These are phyloP conservation scores for Penicillium robsamsonii DNA, from an alignment of 495 filamentous ascomycete genomes.

Conservation along the genomic window DNA sequence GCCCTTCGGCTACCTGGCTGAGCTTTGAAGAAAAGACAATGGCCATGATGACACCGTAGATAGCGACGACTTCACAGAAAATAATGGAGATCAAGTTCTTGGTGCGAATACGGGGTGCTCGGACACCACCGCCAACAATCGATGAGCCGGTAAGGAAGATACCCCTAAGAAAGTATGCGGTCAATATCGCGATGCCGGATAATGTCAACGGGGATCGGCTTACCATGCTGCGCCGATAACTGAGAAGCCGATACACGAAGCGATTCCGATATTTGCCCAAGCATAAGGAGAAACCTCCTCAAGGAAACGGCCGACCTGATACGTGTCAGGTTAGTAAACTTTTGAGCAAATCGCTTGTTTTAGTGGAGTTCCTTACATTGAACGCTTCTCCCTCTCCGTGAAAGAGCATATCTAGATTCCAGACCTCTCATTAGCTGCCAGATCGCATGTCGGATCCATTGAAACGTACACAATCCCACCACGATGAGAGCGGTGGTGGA, in stretches of 20 bases:
- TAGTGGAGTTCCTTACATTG: slow-evolving; percentile 63
- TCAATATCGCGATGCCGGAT: slow-evolving; percentile 23
- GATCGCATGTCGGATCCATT: slow-evolving; percentile 7
- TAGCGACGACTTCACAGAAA: slow-evolving; percentile 99
- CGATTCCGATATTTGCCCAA: slow-evolving; percentile 89
- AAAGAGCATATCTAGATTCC: slow-evolving; percentile 85
- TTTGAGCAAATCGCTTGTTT: not conserved
- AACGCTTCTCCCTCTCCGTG: slow-evolving; percentile 93
- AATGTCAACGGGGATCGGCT: slow-evolving; percentile 14
- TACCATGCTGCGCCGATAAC: slow-evolving; percentile 98
- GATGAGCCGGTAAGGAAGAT: slow-evolving; percentile 99
- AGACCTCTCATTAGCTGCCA: slow-evolving; percentile 37
- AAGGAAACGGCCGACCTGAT: slow-evolving; percentile 87
- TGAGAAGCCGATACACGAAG: slow-evolving; percentile 90
- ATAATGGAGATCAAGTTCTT: slow-evolving; percentile 99
- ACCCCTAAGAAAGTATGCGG: slow-evolving; percentile 61
- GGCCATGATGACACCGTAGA: slow-evolving; percentile 99
- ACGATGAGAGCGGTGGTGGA: slow-evolving; percentile 70
- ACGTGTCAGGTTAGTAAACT: slow-evolving; percentile 24
- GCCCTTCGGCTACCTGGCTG: slow-evolving; percentile 49
- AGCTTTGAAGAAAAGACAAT: slow-evolving; percentile 95
- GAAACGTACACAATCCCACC: slow-evolving; percentile 78
- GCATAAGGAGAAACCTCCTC: slow-evolving; percentile 91
- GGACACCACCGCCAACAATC: slow-evolving; percentile 94
- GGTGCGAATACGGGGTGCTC: slow-evolving; percentile 92